Conservation (phyloP, 2,329 filamentous ascomycete species). For the Furcasterigmium furcatum region DNA sequence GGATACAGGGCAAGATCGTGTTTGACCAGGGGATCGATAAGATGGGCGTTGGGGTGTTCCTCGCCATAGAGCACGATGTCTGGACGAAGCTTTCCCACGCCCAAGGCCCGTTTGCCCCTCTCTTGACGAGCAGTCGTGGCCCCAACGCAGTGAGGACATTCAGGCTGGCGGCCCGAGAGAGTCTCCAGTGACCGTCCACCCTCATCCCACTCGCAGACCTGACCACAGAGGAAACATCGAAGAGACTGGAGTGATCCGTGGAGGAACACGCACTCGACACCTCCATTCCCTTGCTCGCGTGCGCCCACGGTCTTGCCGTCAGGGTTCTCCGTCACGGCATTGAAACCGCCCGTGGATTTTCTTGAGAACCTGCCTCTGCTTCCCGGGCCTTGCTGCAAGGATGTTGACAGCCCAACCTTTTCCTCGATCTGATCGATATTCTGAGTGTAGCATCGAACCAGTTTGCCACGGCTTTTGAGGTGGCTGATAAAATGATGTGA, state of each 20-base stretch:
- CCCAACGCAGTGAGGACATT: constrained; percentile 62
- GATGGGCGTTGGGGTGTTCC: constrained; percentile 65
- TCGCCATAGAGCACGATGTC: constrained; percentile 75
- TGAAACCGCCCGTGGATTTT: constrained; percentile 30
- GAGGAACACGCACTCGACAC: constrained; percentile 66
- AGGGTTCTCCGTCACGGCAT: constrained; percentile 6
- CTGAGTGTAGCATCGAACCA: constrained; percentile 71
- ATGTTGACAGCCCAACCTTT: constrained; percentile 63
- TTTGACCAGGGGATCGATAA: constrained; percentile 65
- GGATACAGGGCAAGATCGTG: constrained; percentile 63
- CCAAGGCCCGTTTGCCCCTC: constrained; percentile 63
- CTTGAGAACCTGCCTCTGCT: constrained; percentile 57
- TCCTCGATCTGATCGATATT: constrained; percentile 74
- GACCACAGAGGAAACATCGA: constrained; percentile 60
- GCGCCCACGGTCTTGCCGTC: constrained; percentile 11
- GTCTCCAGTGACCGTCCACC: constrained; percentile 51
- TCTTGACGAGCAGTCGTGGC: constrained; percentile 61
- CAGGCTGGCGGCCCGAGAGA: constrained; percentile 61
- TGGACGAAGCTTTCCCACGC: constrained; percentile 65
- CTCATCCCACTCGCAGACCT: constrained; percentile 58
- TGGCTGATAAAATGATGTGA: constrained; percentile 69
- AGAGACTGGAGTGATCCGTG: constrained; percentile 66
- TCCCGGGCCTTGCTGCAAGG: constrained; percentile 59
- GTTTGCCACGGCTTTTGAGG: constrained; percentile 62
- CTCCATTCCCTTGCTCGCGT: constrained; percentile 17